A percentile compares a stretch with the other conserved stretches of the same genome.
Evolutionary conservation across 257 asterid genomes (phyloP).

Genomic region (Nyctanthes arbortristis): DNA sequence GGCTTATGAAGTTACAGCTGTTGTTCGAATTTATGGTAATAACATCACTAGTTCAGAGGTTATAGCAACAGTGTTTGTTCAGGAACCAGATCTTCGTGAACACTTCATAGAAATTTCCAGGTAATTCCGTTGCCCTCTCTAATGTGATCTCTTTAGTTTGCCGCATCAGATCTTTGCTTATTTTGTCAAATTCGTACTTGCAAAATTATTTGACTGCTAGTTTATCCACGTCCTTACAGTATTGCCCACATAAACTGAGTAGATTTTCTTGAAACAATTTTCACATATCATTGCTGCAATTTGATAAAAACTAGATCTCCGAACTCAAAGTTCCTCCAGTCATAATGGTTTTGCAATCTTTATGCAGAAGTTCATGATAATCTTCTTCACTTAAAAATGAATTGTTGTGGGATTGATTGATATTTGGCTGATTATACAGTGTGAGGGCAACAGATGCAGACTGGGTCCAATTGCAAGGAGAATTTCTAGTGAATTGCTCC

Average conservation of each 20-base stretch:
- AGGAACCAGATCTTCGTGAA: constrained; percentile 63
- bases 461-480: constrained; percentile 83
- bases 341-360: not conserved
- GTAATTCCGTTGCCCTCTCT: constrained; percentile 33
- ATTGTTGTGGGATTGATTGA: not conserved
- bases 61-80: constrained; percentile 69
- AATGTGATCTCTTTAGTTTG: not conserved
- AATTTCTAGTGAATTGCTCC: constrained; percentile 70
- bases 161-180: not conserved
- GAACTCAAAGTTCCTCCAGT: not conserved
- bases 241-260: too few relatives aligned
- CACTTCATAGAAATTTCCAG: constrained; percentile 71
- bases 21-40: constrained; percentile 62
- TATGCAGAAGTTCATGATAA: not conserved
- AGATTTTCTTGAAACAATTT: not conserved
- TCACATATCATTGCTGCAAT: not conserved
- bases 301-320: not conserved
- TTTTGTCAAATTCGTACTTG: not conserved
- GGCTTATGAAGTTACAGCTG: constrained; percentile 71
- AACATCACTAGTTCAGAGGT: constrained; percentile 51
- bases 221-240: not conserved
- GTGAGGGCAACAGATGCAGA: constrained; percentile 79
- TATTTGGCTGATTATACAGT: constrained; percentile 35
- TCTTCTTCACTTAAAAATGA: not conserved
- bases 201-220: not conserved